These are phyloP conservation scores for Rhodotorula kratochvilovae DNA, from an alignment of 768 basidiomycete genomes.

Conservation along the genomic window DNA sequence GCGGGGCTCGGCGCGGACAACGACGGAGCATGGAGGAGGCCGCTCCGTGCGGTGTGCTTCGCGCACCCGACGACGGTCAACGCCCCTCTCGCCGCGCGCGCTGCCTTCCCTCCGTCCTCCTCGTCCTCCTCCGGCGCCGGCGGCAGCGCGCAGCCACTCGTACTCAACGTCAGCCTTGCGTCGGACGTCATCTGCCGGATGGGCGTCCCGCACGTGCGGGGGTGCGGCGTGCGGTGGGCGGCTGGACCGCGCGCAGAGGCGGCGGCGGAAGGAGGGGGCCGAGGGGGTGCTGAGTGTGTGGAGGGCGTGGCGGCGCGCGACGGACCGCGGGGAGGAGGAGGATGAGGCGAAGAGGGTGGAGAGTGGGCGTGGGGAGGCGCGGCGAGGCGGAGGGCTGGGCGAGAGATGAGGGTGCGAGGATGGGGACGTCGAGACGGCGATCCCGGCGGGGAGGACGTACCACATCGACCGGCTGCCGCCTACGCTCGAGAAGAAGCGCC, in stretches of 20 bases:
- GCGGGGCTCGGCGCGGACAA: too few species aligned
- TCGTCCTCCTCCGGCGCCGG: not conserved
- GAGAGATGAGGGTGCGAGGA: not conserved
- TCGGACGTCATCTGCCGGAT: conserved; percentile 27
- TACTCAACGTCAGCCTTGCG: conserved; percentile 23
- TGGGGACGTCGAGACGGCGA: conserved; percentile 3
- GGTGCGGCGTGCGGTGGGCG: conserved; percentile 28
- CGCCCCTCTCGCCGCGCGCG: conserved; percentile 11
- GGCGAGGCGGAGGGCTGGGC: conserved; percentile 7
- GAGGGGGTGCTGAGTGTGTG: conserved; percentile 1
- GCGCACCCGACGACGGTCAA: conserved; percentile 37
- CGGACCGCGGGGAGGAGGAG: not conserved
- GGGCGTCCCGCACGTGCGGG: conserved; percentile 29
- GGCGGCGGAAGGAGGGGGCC: too few species aligned
- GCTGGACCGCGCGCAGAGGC: conserved; percentile 4
- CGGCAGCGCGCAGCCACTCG: conserved; percentile 29
- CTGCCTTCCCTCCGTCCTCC: not conserved
- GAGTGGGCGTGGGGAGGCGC: conserved; percentile 21
- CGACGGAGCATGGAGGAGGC: not conserved
- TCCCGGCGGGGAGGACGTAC: conserved; percentile 23
- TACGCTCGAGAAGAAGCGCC: not conserved
- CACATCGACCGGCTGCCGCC: conserved; percentile 21
- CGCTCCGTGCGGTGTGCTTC: conserved; percentile 26
- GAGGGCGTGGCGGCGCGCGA: conserved; percentile 16
- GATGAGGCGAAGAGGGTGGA: conserved; percentile 4